phyloP scores from a whole-genome alignment of 371 early-diverging fungal species.

The Ordospora colligata region DNA sequence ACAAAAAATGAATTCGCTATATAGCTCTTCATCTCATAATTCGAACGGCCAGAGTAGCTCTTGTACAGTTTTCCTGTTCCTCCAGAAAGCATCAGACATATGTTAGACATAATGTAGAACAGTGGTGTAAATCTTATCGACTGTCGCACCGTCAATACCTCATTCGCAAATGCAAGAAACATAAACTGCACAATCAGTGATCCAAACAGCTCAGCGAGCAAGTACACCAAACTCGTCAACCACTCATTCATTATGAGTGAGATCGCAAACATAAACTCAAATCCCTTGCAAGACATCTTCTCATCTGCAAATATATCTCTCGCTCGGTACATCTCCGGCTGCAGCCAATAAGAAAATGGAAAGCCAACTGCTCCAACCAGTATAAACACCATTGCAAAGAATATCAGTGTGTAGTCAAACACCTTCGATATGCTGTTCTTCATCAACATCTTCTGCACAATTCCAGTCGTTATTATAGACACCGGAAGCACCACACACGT shows the following conservation, averaged over 20 bases:
- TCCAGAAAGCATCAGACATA: conserved; percentile 49
- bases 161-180: conserved; percentile 55
- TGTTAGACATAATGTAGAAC: conserved; percentile 50
- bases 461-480: conserved; percentile 31
- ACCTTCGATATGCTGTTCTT: conserved; percentile 21
- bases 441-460: conserved; percentile 46
- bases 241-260: conserved; percentile 50
- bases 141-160: conserved; percentile 47
- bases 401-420: conserved; percentile 13
- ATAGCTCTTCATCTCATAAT: conserved; percentile 23
- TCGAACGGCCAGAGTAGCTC: background rate
- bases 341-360: conserved; percentile 38
- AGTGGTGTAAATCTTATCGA: conserved; percentile 52
- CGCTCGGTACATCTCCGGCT: conserved; percentile 42
- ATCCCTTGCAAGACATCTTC: conserved; percentile 44
- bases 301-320: conserved; percentile 54
- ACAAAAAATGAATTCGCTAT: conserved; percentile 29
- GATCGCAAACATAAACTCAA: conserved; percentile 41
- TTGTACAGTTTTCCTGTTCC: background rate
- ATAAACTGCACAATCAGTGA: conserved; percentile 52
- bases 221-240: conserved; percentile 52
- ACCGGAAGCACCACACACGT: conserved; percentile 48
- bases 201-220: conserved; percentile 56
- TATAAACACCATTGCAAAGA: conserved; percentile 49
- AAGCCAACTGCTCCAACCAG: conserved; percentile 42